Base-by-base conservation (phyloP, 1,284 basidiomycete genomes). In the Cutaneotrichosporon sp. region DNA sequence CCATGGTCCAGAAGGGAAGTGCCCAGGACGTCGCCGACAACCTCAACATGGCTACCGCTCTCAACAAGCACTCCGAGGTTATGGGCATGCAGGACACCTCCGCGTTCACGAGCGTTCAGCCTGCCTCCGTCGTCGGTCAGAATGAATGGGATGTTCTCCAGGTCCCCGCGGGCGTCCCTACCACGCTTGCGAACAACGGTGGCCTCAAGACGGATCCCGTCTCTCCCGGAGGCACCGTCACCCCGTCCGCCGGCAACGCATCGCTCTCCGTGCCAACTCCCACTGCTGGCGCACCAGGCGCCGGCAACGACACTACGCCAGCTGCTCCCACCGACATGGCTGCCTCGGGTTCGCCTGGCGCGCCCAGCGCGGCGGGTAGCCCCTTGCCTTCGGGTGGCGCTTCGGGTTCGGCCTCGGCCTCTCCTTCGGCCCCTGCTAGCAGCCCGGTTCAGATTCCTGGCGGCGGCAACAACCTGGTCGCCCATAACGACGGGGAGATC, bases 11-110 rank as follows among this genome's bases (percentile, higher is more conserved):
- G 34, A 16, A 34, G 38, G 50, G 58, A 38, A 60, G 50, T 10
- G 36, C 32, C 34, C 50, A 60, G 50, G 58, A 60, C 34, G n/a
- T 53, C 7, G 9, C 26, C 22, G 50, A 38, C 50, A 60, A 60
- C 38, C 34, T 42, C 26, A 38, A 60, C 50, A 53, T 53, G 50
- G 36, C 16, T 36, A 52, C 58, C 4, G 58, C 58, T 6, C 7
- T 9, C 4, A n/a, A 14, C 50, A 60, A 60, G 50, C 21, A 16
- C 36, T 11, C 36, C 40, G 8, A 38, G 11, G 50, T 60, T 21
- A 5, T 10, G 21, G 38, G 38, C 55, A 38, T 56, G 36, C 30
- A 53, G 51, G 38, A 56, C 55, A 16, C 22, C 13, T 22, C 36
- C 11, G 36, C 36, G 26, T 56, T 21, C 21, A 26, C 6, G 38